Conservation (phyloP, 1,139 yeast species). For the Sugiyamaella castrensis region DNA sequence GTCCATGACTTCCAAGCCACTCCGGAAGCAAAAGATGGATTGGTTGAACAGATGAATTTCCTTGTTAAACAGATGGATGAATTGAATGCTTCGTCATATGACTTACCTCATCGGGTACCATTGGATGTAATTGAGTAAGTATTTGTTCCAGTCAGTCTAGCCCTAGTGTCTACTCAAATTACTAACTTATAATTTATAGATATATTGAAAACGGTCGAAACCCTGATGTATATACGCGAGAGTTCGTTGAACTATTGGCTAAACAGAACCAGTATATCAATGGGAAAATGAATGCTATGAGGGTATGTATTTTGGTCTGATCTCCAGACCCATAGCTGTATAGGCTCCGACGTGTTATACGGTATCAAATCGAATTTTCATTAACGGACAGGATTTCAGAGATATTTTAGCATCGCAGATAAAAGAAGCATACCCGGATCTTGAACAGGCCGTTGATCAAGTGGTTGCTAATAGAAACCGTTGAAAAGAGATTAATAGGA, state of each 20-base stretch:
- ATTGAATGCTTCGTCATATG: constrained; percentile 20
- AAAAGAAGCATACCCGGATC: constrained; percentile 71
- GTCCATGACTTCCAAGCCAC: constrained; percentile 95
- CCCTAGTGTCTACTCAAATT: neutral
- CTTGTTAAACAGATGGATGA: constrained; percentile 21
- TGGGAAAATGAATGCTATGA: constrained; percentile 58
- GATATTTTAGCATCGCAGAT: constrained; percentile 68
- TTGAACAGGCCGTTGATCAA: constrained; percentile 51
- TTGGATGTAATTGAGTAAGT: constrained; percentile 33
- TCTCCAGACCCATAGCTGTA: neutral
- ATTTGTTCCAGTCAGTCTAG: neutral
- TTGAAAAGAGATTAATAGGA: neutral
- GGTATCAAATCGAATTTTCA: neutral
- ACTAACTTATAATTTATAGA: neutral
- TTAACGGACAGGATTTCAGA: constrained; percentile 38
- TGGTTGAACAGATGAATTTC: constrained; percentile 38
- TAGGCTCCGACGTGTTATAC: neutral
- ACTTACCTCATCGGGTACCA: constrained; percentile 29
- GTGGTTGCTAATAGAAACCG: constrained; percentile 37
- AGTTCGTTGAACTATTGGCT: constrained; percentile 88
- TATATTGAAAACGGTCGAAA: constrained; percentile 93
- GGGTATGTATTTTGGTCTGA: constrained; percentile 11
- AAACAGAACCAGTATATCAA: constrained; percentile 83
- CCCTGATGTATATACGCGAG: constrained; percentile 95
- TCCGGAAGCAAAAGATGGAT: constrained; percentile 56